These are phyloP conservation scores for Ricinus communis DNA, from an alignment of 345 rosid species.

Conservation along the genomic window DNA sequence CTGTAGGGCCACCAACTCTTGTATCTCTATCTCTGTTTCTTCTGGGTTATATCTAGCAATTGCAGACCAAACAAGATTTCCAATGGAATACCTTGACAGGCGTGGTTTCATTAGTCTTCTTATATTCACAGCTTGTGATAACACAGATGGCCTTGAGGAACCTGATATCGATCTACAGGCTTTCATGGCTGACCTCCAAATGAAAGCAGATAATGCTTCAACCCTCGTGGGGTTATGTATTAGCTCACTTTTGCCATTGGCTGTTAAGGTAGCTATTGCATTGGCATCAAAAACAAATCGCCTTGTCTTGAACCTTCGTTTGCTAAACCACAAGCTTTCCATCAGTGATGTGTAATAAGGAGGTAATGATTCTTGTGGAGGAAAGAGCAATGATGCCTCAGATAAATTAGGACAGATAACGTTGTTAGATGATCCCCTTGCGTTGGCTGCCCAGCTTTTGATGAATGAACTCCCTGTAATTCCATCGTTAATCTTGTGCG, in stretches of 20 bases:
- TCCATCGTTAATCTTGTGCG: constrained; percentile 10
- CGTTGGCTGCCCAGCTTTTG: constrained; percentile 5
- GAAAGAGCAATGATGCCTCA: not conserved
- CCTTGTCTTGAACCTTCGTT: not conserved
- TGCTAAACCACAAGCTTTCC: constrained; percentile 1
- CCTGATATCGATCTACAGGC: not conserved
- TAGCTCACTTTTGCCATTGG: not conserved
- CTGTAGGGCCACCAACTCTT: not conserved
- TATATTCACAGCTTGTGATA: constrained; percentile 9
- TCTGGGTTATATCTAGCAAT: not conserved
- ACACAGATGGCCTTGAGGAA: not conserved
- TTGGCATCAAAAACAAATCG: constrained; percentile 9
- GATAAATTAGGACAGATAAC: not conserved
- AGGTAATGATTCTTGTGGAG: not conserved
- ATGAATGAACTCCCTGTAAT: not conserved
- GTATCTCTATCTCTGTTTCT: not conserved
- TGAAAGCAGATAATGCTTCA: constrained; percentile 6
- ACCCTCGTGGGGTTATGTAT: not conserved
- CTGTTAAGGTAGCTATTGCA: not conserved
- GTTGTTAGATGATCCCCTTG: not conserved
- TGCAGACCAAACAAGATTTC: constrained; percentile 11
- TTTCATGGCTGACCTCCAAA: constrained; percentile 11
- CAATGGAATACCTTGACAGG: constrained; percentile 9
- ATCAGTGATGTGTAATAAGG: not conserved
- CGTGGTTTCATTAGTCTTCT: not conserved